Percentiles rank a stretch among this genome's conserved stretches.
These are phyloP conservation scores for Colletotrichum echinochloae DNA, from an alignment of 2,329 filamentous ascomycete genomes.

Conservation along the genomic window DNA sequence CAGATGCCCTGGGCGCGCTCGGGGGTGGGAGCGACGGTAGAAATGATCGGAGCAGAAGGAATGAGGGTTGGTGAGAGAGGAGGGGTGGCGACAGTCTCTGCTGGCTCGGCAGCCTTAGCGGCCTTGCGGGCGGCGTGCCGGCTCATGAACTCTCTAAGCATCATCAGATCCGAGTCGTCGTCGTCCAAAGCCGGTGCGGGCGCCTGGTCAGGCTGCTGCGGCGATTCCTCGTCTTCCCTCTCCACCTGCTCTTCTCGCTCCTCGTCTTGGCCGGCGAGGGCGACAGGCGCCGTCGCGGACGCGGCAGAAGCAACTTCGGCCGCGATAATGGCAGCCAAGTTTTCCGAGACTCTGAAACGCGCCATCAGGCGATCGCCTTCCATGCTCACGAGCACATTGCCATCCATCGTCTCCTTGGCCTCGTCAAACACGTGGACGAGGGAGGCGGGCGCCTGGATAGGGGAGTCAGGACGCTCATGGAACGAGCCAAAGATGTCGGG, in stretches of 20 bases:
- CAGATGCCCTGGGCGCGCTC: constrained; percentile 27
- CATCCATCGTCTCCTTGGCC: constrained; percentile 13
- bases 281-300: neutral
- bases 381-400: constrained; percentile 16
- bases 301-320: neutral
- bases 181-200: constrained; percentile 1
- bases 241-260: neutral
- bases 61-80: neutral
- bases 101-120: constrained; percentile 48
- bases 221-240: neutral
- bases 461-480: constrained; percentile 23
- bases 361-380: constrained; percentile 31
- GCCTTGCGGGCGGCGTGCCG: constrained; percentile 47
- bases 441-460: constrained; percentile 19
- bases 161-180: constrained; percentile 26
- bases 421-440: constrained; percentile 26
- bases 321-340: constrained; percentile 9
- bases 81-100: neutral
- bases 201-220: neutral
- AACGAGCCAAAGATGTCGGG: constrained; percentile 37
- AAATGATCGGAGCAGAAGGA: constrained; percentile 15
- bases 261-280: neutral
- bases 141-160: constrained; percentile 33
- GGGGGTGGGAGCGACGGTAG: constrained; percentile 13
- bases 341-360: constrained; percentile 39